These are phyloP conservation scores for Achaetomium macrosporum DNA, from an alignment of 2,329 filamentous ascomycete genomes.

Conservation along the genomic window DNA sequence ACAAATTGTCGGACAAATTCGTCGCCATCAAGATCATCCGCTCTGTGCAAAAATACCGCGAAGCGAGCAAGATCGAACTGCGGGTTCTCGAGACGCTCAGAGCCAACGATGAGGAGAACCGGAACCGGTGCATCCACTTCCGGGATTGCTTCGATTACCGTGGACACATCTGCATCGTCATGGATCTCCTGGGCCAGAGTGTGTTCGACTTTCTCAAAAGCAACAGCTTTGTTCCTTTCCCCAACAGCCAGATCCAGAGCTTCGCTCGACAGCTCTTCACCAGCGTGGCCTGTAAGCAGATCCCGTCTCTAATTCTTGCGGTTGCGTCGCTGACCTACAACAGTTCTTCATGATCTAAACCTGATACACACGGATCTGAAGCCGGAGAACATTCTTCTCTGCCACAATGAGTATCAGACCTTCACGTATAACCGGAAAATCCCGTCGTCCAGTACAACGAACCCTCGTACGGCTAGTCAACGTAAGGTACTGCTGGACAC, in stretches of 20 bases:
- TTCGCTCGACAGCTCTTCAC: conserved; percentile 95
- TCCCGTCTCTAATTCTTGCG: not conserved
- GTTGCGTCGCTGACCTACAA: conserved; percentile 22
- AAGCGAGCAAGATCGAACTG: conserved; percentile 90
- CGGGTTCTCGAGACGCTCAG: conserved; percentile 87
- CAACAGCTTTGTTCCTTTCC: conserved; percentile 93
- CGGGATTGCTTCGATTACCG: conserved; percentile 96
- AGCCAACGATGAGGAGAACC: conserved; percentile 84
- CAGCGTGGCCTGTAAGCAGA: conserved; percentile 86
- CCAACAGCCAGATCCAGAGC: conserved; percentile 95
- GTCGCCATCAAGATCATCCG: conserved; percentile 98
- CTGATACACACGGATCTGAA: conserved; percentile 86
- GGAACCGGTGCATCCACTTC: conserved; percentile 94
- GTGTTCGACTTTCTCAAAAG: conserved; percentile 98
- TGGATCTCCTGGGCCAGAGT: conserved; percentile 79
- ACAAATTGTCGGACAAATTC: conserved; percentile 66
- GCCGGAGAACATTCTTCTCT: conserved; percentile 64
- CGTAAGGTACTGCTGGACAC: conserved; percentile 61
- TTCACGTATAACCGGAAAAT: conserved; percentile 67
- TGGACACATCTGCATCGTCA: conserved; percentile 87
- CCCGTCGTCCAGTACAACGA: conserved; percentile 58
- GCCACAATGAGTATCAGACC: conserved; percentile 59
- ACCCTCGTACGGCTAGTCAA: conserved; percentile 54
- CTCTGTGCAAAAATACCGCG: conserved; percentile 95
- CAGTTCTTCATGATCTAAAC: conserved; percentile 93